Conservation (phyloP, 1,284 basidiomycete species). For the Pisolithus thermaeus region DNA sequence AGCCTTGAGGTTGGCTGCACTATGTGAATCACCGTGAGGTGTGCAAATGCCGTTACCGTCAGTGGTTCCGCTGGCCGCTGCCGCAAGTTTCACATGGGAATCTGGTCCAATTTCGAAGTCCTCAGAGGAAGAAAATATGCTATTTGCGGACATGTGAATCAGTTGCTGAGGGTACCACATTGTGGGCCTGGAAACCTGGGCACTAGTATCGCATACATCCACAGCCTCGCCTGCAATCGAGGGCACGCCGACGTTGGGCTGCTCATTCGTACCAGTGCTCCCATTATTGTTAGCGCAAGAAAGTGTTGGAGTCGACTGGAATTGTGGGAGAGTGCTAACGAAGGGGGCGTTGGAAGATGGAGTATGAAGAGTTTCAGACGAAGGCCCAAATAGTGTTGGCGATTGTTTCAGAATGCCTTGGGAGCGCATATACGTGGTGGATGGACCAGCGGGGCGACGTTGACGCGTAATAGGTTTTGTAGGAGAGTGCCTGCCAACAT, state of each 20-base stretch:
- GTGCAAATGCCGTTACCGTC: not conserved
- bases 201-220: conserved; percentile 3
- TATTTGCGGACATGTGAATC: conserved; percentile 21
- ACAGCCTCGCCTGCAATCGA: not conserved
- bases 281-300: conserved; percentile 3
- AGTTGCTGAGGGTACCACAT: conserved; percentile 7
- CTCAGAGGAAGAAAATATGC: conserved; percentile 26
- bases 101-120: conserved; percentile 19
- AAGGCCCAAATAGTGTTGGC: conserved; percentile 4
- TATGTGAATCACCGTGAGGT: no score
- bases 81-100: not conserved
- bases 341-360: conserved; percentile 8
- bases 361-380: conserved; percentile 3
- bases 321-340: conserved; percentile 17
- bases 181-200: conserved; percentile 15
- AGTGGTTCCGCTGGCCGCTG: not conserved
- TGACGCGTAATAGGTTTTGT: conserved; percentile 11
- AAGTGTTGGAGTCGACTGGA: conserved; percentile 18
- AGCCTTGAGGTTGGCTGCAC: no score
- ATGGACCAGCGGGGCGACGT: conserved; percentile 18
- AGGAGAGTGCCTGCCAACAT: conserved; percentile 1
- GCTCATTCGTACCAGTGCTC: not conserved
- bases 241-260: not conserved
- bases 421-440: conserved; percentile 25
- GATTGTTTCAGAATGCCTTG: conserved; percentile 8